A percentile compares a stretch with the other conserved stretches of the same genome.
Evolutionary conservation across 345 rosid genomes (phyloP).

Genomic region (Orychophragmus violaceus): DNA sequence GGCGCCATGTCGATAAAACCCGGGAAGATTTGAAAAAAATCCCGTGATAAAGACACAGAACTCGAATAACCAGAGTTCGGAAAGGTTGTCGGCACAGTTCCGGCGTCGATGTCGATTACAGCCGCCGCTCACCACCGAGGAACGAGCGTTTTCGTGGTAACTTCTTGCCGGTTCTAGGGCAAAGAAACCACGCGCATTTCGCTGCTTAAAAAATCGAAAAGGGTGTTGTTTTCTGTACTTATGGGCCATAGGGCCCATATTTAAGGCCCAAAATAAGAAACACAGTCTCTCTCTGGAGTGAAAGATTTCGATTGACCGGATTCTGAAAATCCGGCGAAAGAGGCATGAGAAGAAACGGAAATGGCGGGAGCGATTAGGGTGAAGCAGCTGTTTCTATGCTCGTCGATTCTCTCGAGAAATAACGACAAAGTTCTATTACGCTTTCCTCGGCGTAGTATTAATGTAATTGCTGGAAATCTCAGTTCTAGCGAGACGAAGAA

Average conservation of each 20-base stretch:
- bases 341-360: constrained; percentile 19
- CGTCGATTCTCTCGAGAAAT: constrained; percentile 10
- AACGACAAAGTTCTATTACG: not conserved
- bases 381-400: constrained; percentile 23
- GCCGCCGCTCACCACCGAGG: constrained; percentile 30
- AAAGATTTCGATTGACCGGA: not conserved
- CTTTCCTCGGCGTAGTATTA: constrained; percentile 16
- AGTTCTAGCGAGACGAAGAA: constrained; percentile 26
- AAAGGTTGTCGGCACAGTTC: not conserved
- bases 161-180: constrained; percentile 40
- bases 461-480: constrained; percentile 22
- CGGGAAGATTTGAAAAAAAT: not conserved
- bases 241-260: constrained; percentile 14
- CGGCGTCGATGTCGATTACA: constrained; percentile 28
- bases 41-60: not conserved
- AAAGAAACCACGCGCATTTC: constrained; percentile 38
- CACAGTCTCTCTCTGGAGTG: not conserved
- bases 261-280: constrained; percentile 4
- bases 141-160: constrained; percentile 30
- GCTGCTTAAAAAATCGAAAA: constrained; percentile 22
- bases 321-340: not conserved
- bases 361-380: constrained; percentile 31
- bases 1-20: constrained; percentile 15
- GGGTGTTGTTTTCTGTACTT: constrained; percentile 11
- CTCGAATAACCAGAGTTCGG: not conserved